phyloP scores from a whole-genome alignment of 2,329 filamentous ascomycete species.

The Thielaviopsis musarum region DNA sequence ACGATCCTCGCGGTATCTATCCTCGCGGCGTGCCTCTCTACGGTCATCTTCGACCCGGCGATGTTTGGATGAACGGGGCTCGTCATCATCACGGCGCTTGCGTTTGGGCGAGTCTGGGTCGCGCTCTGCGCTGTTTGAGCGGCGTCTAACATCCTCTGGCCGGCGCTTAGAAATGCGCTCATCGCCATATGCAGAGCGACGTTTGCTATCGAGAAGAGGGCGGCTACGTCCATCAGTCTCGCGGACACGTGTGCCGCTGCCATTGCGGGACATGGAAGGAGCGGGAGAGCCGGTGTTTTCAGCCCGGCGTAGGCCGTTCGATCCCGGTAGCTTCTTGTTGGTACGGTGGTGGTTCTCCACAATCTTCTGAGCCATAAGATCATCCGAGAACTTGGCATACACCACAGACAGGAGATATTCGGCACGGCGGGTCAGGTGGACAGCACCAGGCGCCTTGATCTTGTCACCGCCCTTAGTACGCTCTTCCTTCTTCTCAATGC shows the following conservation, averaged over 20 bases:
- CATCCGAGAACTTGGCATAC: slow-evolving; percentile 65
- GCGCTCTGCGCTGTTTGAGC: slow-evolving; percentile 22
- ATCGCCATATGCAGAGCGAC: slow-evolving; percentile 37
- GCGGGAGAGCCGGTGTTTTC: slow-evolving; percentile 58
- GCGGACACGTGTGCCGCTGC: slow-evolving; percentile 31
- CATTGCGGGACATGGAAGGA: slow-evolving; percentile 26
- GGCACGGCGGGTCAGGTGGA: slow-evolving; percentile 84
- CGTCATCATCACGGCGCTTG: slow-evolving; percentile 13
- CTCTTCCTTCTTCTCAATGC: slow-evolving; percentile 95
- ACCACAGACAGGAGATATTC: slow-evolving; percentile 94
- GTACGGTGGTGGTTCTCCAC: slow-evolving; percentile 91
- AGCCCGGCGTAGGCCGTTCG: slow-evolving; percentile 43
- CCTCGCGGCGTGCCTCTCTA: slow-evolving; percentile 16
- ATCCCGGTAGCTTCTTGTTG: slow-evolving; percentile 56
- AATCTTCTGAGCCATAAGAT: slow-evolving; percentile 57
- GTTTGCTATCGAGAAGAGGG: slow-evolving; percentile 34
- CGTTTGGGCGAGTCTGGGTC: slow-evolving; percentile 13
- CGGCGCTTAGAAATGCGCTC: slow-evolving; percentile 29
- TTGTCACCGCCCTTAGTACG: slow-evolving; percentile 61
- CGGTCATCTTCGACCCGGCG: slow-evolving; percentile 25
- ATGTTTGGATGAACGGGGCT: slow-evolving; percentile 24
- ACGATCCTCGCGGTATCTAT: slow-evolving; percentile 11
- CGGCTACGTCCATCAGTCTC: slow-evolving; percentile 25
- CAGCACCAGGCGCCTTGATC: slow-evolving; percentile 87
- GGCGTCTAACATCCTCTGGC: slow-evolving; percentile 24